Evolutionary conservation across 352 stramenopile genomes (phyloP).

Genomic region (Globisporangium abappressorium): DNA sequence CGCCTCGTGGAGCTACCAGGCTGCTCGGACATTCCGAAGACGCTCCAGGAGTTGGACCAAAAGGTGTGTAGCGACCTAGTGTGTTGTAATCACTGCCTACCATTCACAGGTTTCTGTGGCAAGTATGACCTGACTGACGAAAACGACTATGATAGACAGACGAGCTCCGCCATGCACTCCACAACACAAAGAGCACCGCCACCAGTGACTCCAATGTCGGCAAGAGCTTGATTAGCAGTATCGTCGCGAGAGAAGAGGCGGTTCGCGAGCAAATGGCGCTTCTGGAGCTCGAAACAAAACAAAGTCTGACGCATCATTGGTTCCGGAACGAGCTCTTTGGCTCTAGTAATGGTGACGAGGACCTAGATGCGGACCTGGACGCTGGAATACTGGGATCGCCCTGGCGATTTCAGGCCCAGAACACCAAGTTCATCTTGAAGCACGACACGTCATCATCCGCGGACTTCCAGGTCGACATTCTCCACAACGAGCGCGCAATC

Average conservation of each 20-base stretch:
- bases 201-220: not conserved
- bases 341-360: not conserved
- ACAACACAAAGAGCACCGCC: not conserved
- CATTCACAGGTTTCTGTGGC: not conserved
- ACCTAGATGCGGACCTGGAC: not conserved
- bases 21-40: not conserved
- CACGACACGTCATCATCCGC: not conserved
- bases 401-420: constrained; percentile 3
- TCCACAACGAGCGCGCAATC: constrained; percentile 4
- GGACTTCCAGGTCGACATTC: constrained; percentile 3
- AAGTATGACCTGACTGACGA: not conserved
- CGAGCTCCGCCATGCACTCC: not conserved
- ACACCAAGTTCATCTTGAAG: constrained; percentile 6
- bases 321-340: constrained; percentile 6
- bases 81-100: too few relatives aligned
- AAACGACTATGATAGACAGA: not conserved
- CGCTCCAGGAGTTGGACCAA: not conserved
- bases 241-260: not conserved
- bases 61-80: not conserved
- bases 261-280: constrained; percentile 1
- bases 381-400: not conserved
- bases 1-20: not conserved
- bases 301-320: not conserved
- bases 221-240: not conserved
- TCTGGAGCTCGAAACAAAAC: not conserved